Evolutionary conservation across 306 rosid species (phyloP), one percentile per base, ranked within the genome.

Genomic region (Fragaria nilgerrensis): DNA sequence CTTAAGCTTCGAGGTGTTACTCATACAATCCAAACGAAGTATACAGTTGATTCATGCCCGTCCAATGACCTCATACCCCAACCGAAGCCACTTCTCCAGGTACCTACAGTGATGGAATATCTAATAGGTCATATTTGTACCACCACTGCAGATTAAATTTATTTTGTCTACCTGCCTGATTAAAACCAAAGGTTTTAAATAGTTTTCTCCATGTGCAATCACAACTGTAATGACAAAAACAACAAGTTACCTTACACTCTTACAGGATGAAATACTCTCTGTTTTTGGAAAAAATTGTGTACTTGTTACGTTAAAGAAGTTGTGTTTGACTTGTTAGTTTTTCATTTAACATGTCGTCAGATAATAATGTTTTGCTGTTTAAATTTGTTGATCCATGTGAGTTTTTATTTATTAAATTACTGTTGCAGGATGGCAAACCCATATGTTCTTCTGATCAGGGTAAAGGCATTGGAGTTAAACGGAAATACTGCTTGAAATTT

Each of bases 1-100:
- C 84, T 86, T 61, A 84, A 86, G 78, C 80, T 86, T 34, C 72
- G 82, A 71, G 87, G 87, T 73, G 77, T 81, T 63, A 86, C 74
- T 29, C 82, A 17, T 61, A 83, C 89, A 73, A 81, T 86, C 71
- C 80, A 83, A 7, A 25, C 83, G 17, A 83, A 71, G 32, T 72
- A 47, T 36, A 11, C 55, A 32, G 19, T 52, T n/a, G 78, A 80
- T 61, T 66, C 70, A 61, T 14, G 50, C 50, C 7, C 48, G 41
- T 49, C 53, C 1, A 37, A 71, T 74, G 80, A 34, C 77, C 34
- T 67, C 27, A 49, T 16, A 7, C 53, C 66, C 52, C 79, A 19
- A 52, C 72, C 13, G 67, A 77, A 52, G 77, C 59, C 53, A 37
- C 80, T 77, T 55, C 63, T 58, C 73, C 87, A 73, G 87, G 82